Evolutionary conservation across 441 rosid genomes (phyloP), one percentile per base, ranked within the genome.

Genomic region (Arabidopsis lyrata): DNA sequence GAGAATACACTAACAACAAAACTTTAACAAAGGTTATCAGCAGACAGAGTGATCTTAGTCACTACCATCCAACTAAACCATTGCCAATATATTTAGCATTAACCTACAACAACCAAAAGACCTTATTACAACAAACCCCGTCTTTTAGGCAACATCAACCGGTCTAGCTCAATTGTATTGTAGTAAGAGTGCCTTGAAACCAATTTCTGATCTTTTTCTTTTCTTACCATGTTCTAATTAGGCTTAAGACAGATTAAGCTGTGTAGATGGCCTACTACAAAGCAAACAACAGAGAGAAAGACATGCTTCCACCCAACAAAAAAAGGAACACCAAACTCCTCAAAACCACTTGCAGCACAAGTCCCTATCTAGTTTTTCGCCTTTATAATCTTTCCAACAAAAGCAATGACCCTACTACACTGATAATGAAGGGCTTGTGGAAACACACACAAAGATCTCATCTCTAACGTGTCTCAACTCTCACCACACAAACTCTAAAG

Each of bases 361-460:
- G 79, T 53, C 49, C 15, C 18, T 44, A 13, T 68, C 64, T 63
- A 76, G 32, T 16, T 45, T 56, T 20, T 44, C 36, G 12, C 49
- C 76, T 57, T 77, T 57, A 5, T 35, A 15, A 34, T 58, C 58
- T 39, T 47, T 16, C 16, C 68, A 66, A 70, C 76, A 47, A 41
- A 55, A 71, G 52, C 29, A 50, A 77, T 50, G 77, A 57, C 77
- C 72, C 73, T 71, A 70, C 73, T 71, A 70, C 72, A 36, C 14
- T 12, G 20, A 56, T 15, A 47, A 49, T 36, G 57, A 47, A 59
- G 52, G 36, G 54, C 44, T 75, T 41, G 69, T 52, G 20, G 47
- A 55, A 63, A 36, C 53, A 63, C 53, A 63, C 47, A 55, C 53
- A 70, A 50, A 67, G 41, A 76, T 64, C 9, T 31, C 8, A 45